phyloP scores from a whole-genome alignment of 1,139 yeast genomes.

The Candida mesenterica region DNA sequence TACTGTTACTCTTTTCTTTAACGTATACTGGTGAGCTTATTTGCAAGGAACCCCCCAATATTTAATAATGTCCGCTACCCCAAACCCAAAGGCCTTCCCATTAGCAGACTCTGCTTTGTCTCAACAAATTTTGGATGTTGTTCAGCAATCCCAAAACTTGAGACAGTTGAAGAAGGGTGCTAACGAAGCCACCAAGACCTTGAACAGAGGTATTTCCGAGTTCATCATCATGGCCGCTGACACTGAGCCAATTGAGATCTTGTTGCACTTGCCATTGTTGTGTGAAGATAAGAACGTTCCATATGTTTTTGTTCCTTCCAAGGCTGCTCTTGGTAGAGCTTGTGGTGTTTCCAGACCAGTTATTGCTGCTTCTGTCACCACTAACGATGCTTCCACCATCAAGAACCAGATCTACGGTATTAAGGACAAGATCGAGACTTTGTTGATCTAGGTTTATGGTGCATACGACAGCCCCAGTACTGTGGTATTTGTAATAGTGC shows the following conservation, averaged over 20 bases:
- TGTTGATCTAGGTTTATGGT: conserved; percentile 63
- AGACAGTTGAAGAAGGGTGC: conserved; percentile 99
- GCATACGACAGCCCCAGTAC: too few relatives aligned
- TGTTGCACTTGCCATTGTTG: conserved; percentile 93
- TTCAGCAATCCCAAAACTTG: conserved; percentile 96
- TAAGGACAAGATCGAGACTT: conserved; percentile 98
- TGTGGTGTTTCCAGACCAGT: conserved; percentile 99
- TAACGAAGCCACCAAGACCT: conserved; percentile 98
- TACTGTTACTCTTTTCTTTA: too few relatives aligned
- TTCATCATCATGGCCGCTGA: conserved; percentile 99
- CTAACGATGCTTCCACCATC: conserved; percentile 97
- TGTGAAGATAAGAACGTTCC: conserved; percentile 99
- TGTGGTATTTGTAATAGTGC: too few relatives aligned
- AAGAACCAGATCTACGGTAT: conserved; percentile 95
- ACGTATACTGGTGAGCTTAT: conserved; percentile 45
- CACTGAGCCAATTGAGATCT: conserved; percentile 98
- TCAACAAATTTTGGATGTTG: conserved; percentile 96
- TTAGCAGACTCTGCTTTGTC: conserved; percentile 93
- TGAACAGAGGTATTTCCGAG: conserved; percentile 99
- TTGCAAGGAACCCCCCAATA: conserved; percentile 62
- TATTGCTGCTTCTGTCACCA: conserved; percentile 96
- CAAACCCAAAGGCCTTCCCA: conserved; percentile 97
- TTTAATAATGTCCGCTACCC: conserved; percentile 53
- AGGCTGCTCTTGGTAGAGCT: conserved; percentile 98
- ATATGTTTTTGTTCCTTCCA: conserved; percentile 97